These are phyloP conservation scores for Coprinopsis strossmayeri DNA, from an alignment of 768 basidiomycete genomes.

Conservation along the genomic window DNA sequence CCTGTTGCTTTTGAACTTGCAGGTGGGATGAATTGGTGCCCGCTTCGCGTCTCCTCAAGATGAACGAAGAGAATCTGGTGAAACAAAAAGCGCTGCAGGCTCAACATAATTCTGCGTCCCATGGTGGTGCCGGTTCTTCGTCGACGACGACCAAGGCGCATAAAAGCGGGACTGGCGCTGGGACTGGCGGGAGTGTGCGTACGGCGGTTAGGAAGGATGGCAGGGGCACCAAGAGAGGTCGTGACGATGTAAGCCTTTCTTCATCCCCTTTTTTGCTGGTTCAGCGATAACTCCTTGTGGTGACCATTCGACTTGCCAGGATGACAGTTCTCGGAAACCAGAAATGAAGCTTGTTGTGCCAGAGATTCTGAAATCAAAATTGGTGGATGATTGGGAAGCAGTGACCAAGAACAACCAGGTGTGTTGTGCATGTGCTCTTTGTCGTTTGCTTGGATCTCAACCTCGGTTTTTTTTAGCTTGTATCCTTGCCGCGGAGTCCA, in stretches of 20 bases:
- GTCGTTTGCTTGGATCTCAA: not conserved
- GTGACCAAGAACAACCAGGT: slow-evolving; percentile 95
- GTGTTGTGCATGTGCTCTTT: slow-evolving; percentile 10
- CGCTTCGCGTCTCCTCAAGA: slow-evolving; percentile 70
- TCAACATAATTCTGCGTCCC: not conserved
- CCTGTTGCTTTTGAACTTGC: slow-evolving; percentile 4
- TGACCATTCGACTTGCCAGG: slow-evolving; percentile 39
- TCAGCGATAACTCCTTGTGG: not conserved
- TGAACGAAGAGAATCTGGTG: slow-evolving; percentile 72
- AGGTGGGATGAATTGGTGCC: slow-evolving; percentile 99
- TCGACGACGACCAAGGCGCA: not conserved
- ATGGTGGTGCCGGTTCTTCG: not conserved
- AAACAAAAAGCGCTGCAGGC: slow-evolving; percentile 63
- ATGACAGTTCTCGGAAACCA: slow-evolving; percentile 70
- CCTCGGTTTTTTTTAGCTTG: slow-evolving; percentile 64
- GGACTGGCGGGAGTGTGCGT: slow-evolving; percentile 20
- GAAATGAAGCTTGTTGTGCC: slow-evolving; percentile 91
- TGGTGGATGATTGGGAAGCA: slow-evolving; percentile 98
- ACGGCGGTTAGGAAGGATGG: slow-evolving; percentile 50
- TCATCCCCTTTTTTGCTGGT: slow-evolving; percentile 1
- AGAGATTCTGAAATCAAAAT: slow-evolving; percentile 78
- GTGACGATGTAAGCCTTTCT: slow-evolving; percentile 58
- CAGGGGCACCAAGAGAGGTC: slow-evolving; percentile 59
- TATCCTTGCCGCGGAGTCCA: slow-evolving; percentile 75
- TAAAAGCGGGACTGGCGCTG: slow-evolving; percentile 13